A percentile compares a stretch with the other conserved stretches of the same genome.
phyloP scores from a whole-genome alignment of 73 alveolate genomes.

The Paramecium caudatum region DNA sequence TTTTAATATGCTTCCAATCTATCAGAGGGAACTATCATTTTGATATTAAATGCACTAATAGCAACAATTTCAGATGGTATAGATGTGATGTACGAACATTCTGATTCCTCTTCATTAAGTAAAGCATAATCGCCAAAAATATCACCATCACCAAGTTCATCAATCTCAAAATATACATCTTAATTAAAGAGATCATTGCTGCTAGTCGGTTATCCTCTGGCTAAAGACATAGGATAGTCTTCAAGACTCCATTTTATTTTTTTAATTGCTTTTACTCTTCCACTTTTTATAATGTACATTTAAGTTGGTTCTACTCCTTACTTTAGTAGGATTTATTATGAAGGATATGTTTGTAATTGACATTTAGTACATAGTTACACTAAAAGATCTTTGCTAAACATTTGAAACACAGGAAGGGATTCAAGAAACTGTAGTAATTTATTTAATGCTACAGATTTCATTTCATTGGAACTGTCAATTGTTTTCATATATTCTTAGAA shows the following conservation, averaged over 20 bases:
- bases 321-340: neutral
- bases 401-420: slow-evolving; percentile 53
- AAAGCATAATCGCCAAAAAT: slow-evolving; percentile 73
- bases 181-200: neutral
- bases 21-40: slow-evolving; percentile 69
- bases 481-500: slow-evolving; percentile 66
- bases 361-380: slow-evolving; percentile 45
- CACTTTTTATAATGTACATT: slow-evolving; percentile 63
- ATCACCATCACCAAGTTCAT: slow-evolving; percentile 73
- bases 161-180: slow-evolving; percentile 58
- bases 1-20: slow-evolving; percentile 63
- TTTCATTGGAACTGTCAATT: slow-evolving; percentile 4
- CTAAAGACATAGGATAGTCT: neutral
- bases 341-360: slow-evolving; percentile 33
- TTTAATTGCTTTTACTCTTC: slow-evolving; percentile 64
- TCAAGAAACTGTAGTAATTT: slow-evolving; percentile 37
- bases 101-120: slow-evolving; percentile 52
- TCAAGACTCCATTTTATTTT: slow-evolving; percentile 20
- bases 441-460: slow-evolving; percentile 55
- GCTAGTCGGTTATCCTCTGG: neutral
- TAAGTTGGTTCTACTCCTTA: slow-evolving; percentile 60
- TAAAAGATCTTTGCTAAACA: slow-evolving; percentile 47
- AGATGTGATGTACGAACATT: slow-evolving; percentile 67
- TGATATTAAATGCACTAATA: slow-evolving; percentile 60
- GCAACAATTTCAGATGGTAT: slow-evolving; percentile 72